Percentiles rank a stretch among this genome's conserved stretches.
These are phyloP conservation scores for Hypoxylon sp. DNA, from an alignment of 2,329 filamentous ascomycete species.

Conservation along the genomic window DNA sequence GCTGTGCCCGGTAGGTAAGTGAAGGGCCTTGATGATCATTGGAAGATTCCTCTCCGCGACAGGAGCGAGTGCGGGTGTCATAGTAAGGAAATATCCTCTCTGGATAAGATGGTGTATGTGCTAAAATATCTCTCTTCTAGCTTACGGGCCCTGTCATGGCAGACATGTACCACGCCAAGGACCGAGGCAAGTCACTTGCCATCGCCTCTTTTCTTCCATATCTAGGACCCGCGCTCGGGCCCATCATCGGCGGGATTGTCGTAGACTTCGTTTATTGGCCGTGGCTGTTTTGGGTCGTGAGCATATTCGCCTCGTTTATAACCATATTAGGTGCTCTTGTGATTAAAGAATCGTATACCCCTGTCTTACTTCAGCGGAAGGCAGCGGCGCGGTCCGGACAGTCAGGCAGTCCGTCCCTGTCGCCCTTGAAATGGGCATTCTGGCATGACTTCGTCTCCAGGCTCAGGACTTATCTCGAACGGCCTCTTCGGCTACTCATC, in stretches of 20 bases:
- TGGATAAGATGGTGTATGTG: not conserved
- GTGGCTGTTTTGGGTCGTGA: slow-evolving; percentile 77
- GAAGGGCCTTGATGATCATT: slow-evolving; percentile 49
- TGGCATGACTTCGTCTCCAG: slow-evolving; percentile 44
- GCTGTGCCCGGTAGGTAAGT: slow-evolving; percentile 50
- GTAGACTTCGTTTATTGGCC: slow-evolving; percentile 72
- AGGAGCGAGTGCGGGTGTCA: slow-evolving; percentile 49
- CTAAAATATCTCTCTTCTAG: slow-evolving; percentile 32
- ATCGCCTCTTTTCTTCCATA: slow-evolving; percentile 49
- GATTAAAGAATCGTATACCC: slow-evolving; percentile 73
- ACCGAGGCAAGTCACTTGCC: slow-evolving; percentile 54
- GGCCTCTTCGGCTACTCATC: slow-evolving; percentile 59
- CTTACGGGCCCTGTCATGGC: slow-evolving; percentile 52
- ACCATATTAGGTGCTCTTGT: slow-evolving; percentile 66
- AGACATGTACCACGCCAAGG: slow-evolving; percentile 52
- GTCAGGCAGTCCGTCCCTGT: slow-evolving; percentile 59
- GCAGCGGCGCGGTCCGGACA: slow-evolving; percentile 61
- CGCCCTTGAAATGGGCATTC: slow-evolving; percentile 47
- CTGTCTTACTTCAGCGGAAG: slow-evolving; percentile 68
- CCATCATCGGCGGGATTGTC: slow-evolving; percentile 75
- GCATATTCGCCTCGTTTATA: slow-evolving; percentile 67
- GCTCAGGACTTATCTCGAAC: slow-evolving; percentile 54
- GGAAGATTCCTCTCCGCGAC: slow-evolving; percentile 47
- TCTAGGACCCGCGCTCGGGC: slow-evolving; percentile 74
- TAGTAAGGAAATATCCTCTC: slow-evolving; percentile 40